Conservation (phyloP, 2,329 filamentous ascomycete genomes). For the Cladophialophora psammophila region DNA sequence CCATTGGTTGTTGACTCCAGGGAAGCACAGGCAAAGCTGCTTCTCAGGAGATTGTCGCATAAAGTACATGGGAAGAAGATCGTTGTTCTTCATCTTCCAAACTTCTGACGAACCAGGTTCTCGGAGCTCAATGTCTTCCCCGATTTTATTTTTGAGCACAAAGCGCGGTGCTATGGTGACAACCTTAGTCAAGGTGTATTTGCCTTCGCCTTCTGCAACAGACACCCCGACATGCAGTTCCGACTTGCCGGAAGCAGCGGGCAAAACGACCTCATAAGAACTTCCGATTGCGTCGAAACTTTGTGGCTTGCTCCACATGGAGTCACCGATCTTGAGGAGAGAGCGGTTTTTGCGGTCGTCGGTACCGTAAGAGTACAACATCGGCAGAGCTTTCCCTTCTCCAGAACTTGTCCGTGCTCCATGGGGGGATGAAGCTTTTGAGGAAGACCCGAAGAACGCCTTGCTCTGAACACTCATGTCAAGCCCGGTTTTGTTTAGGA, state of each 20-base stretch:
- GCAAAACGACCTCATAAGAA: slow-evolving; percentile 83
- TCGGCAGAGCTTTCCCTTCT: slow-evolving; percentile 74
- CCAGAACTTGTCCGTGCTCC: slow-evolving; percentile 64
- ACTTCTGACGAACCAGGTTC: slow-evolving; percentile 91
- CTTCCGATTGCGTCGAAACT: slow-evolving; percentile 98
- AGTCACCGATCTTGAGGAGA: slow-evolving; percentile 84
- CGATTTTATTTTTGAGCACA: slow-evolving; percentile 90
- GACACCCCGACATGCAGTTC: slow-evolving; percentile 93
- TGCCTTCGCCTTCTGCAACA: slow-evolving; percentile 88
- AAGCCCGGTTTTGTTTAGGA: slow-evolving; percentile 93
- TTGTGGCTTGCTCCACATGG: slow-evolving; percentile 95
- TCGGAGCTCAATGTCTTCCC: slow-evolving; percentile 85
- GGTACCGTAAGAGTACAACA: slow-evolving; percentile 93
- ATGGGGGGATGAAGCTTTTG: slow-evolving; percentile 84
- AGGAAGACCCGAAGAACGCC: slow-evolving; percentile 81
- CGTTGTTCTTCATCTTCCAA: slow-evolving; percentile 76
- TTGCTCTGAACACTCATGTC: slow-evolving; percentile 88
- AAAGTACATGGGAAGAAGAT: slow-evolving; percentile 86
- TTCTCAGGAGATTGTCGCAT: slow-evolving; percentile 83
- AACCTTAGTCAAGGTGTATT: slow-evolving; percentile 97
- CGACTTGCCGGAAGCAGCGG: slow-evolving; percentile 71
- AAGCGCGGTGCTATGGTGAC: slow-evolving; percentile 93
- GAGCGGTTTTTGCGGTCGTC: slow-evolving; percentile 93
- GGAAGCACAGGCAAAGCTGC: slow-evolving; percentile 90
- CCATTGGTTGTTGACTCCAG: slow-evolving; percentile 95